Base-by-base conservation (phyloP, 768 basidiomycete genomes). In the Amanita polypyramis region DNA sequence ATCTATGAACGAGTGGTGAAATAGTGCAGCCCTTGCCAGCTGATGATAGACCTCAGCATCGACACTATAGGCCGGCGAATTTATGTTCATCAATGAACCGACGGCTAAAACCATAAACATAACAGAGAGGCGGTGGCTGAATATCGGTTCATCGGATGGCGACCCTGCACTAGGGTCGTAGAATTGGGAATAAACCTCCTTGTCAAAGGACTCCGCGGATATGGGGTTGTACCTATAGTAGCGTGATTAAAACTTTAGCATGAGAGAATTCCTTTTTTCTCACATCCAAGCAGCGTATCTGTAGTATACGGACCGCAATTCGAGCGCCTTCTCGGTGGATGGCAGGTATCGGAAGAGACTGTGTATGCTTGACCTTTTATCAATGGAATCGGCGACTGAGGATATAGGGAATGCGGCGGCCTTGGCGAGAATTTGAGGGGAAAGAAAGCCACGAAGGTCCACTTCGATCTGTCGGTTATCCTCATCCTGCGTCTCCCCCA, bases 1-100 rank as follows among this genome's bases (percentile, higher is more conserved):
- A 53, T 84, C 80, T 52, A 84, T 78, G 40, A 84, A 72, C 1
- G 77, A 75, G 51, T 70, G 69, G 43, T 79, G 73, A 62, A 82
- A 83, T 15, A 84, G 66, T 1, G 81, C 70, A 1, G 82, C 80
- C 50, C 77, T 73, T 2, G 80, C 79, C 14, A 84, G 63, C 49
- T 82, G 80, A 53, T 83, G 74, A 53, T 79, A 84, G 57, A 81
- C 81, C 58, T 83, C 80, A 1, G 82, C 82, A 47, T 85, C 82
- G 37, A 81, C 57, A 44, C 70, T 79, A 56, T 82, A 83, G 0
- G 80, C 72, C 12, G 74, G 65, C 32, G 76, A 62, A 14, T 66
- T 60, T 3, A 71, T 69, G 56, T 83, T 74, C 72, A 82, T 77
- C 42, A 83, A 68, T 9, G 72, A 73, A 2, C 81, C 82, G 51